phyloP scores from a whole-genome alignment of 75 land plant species.

The Picea sitchensis region DNA sequence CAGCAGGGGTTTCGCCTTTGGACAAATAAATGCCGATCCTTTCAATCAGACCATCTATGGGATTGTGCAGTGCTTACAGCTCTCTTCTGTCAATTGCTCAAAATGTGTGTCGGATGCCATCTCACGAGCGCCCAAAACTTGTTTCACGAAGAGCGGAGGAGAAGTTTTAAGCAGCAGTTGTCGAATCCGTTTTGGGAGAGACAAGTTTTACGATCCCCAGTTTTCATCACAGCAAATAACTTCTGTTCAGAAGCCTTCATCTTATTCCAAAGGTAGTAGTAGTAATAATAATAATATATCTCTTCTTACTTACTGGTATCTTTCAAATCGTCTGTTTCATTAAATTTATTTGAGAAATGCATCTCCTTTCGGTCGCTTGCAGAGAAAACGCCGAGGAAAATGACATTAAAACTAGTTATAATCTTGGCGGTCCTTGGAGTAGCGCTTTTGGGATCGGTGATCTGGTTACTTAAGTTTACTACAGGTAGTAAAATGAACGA shows the following conservation, averaged over 20 bases:
- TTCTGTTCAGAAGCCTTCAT: background rate
- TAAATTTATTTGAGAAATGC: background rate
- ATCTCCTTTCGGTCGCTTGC: background rate
- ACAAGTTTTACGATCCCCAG: background rate
- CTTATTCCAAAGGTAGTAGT: background rate
- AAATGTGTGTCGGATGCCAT: background rate
- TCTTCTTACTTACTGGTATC: background rate
- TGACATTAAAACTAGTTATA: background rate
- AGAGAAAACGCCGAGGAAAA: background rate
- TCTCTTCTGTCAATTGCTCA: background rate
- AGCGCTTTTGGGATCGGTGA: background rate
- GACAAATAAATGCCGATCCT: background rate
- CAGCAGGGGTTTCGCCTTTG: background rate
- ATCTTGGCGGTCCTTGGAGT: background rate
- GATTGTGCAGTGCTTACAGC: background rate
- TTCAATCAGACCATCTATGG: background rate
- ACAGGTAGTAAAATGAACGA: background rate
- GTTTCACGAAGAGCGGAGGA: background rate
- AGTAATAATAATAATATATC: background rate
- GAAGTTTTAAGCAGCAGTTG: background rate
- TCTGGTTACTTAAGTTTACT: background rate
- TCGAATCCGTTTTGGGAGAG: background rate
- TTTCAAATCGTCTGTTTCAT: background rate
- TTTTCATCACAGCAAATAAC: background rate
- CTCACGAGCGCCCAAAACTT: background rate